Evolutionary conservation across 768 basidiomycete genomes (phyloP).

Genomic region (Agaricus bisporus): DNA sequence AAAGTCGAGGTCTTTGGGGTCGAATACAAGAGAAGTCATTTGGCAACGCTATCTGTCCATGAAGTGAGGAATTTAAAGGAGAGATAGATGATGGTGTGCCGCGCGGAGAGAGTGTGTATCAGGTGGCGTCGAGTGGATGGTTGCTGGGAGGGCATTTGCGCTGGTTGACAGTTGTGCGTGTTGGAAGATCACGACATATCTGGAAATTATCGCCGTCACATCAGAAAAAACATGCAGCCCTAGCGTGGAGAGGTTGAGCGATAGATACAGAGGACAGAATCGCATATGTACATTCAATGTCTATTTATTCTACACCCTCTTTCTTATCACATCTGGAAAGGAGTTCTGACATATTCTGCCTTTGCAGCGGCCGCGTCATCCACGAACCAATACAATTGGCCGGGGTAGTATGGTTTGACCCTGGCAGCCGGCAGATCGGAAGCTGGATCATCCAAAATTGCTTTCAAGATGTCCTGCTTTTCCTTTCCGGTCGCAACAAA

Average conservation of each 20-base stretch:
- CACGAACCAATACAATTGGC: conserved; percentile 92
- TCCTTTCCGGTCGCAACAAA: conserved; percentile 84
- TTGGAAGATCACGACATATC: conserved; percentile 1
- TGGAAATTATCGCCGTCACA: neutral
- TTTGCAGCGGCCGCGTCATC: conserved; percentile 77
- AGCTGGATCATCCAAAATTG: conserved; percentile 78
- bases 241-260: neutral
- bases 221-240: neutral
- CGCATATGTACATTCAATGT: neutral
- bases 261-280: neutral
- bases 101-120: conserved; percentile 5
- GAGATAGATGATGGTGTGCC: neutral
- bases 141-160: neutral
- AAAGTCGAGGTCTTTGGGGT: conserved; percentile 7
- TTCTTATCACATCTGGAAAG: conserved; percentile 46
- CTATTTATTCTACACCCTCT: neutral
- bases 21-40: conserved; percentile 6
- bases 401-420: conserved; percentile 73
- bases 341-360: conserved; percentile 48
- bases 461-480: conserved; percentile 71
- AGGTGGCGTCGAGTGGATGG: neutral
- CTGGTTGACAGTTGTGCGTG: neutral
- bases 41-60: neutral
- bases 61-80: neutral
- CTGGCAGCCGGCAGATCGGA: conserved; percentile 74